Evolutionary conservation across 108 stramenopile genomes (phyloP).

Genomic region (Fragilaria crotonensis): DNA sequence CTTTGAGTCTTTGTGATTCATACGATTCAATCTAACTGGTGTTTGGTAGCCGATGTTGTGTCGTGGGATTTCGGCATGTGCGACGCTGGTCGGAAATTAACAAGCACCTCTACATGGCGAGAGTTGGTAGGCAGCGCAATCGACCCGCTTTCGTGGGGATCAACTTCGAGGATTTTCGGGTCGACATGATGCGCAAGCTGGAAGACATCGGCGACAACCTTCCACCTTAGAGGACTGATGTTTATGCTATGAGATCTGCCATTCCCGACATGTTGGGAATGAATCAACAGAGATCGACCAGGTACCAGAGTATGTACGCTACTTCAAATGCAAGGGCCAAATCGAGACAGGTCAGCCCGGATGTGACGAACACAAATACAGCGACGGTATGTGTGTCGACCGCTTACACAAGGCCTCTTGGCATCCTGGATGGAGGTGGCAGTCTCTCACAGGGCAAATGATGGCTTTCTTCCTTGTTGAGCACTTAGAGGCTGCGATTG

Average conservation of each 20-base stretch:
- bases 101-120: conserved; percentile 11
- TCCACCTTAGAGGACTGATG: neutral
- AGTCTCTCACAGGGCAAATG: conserved; percentile 32
- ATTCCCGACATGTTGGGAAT: neutral
- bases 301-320: conserved; percentile 27
- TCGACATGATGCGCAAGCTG: conserved; percentile 13
- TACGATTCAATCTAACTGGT: neutral
- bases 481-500: neutral
- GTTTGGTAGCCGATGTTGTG: conserved; percentile 13
- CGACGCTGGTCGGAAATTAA: conserved; percentile 12
- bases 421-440: conserved; percentile 49
- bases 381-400: conserved; percentile 1
- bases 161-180: neutral
- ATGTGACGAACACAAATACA: conserved; percentile 17
- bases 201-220: conserved; percentile 1
- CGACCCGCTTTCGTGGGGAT: conserved; percentile 17
- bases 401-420: conserved; percentile 20
- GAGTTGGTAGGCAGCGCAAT: conserved; percentile 15
- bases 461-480: conserved; percentile 22
- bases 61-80: conserved; percentile 63
- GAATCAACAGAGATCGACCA: conserved; percentile 11
- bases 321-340: conserved; percentile 24
- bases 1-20: neutral
- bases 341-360: conserved; percentile 42
- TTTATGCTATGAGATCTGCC: neutral